Percentiles rank a stretch among this genome's conserved stretches.
Conservation (phyloP, 176 grass and related monocot genomes). For the Oryza glumipatula region DNA sequence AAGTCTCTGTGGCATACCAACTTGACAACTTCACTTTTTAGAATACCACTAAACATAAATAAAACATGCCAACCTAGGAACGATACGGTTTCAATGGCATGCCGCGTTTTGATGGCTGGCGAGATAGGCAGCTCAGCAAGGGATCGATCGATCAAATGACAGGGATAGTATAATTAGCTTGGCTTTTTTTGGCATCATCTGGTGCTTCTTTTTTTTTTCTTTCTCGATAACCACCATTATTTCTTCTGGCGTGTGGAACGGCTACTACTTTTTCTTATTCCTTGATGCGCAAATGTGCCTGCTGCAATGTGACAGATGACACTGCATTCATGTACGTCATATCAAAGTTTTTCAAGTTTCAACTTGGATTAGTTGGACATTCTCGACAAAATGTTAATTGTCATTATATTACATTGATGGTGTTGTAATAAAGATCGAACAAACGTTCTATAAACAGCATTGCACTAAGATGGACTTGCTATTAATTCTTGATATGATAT, state of each 20-base stretch:
- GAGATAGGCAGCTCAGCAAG: constrained; percentile 31
- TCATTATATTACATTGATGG: background rate
- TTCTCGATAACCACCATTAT: background rate
- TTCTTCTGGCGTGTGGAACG: background rate
- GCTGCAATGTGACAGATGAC: background rate
- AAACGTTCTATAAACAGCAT: constrained; percentile 35
- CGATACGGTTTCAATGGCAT: constrained; percentile 22
- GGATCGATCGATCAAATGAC: constrained; percentile 29
- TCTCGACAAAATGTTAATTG: background rate
- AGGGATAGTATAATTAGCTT: background rate
- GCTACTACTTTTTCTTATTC: background rate
- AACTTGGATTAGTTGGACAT: background rate
- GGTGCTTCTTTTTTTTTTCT: too few species aligned
- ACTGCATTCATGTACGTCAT: background rate
- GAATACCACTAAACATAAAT: constrained; percentile 44
- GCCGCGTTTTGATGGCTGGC: constrained; percentile 28
- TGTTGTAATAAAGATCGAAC: background rate
- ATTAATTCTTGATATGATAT: constrained; percentile 1
- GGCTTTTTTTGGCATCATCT: constrained; percentile 12
- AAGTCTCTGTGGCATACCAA: constrained; percentile 45
- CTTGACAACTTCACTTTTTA: constrained; percentile 30
- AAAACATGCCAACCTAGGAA: constrained; percentile 37
- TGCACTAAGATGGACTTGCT: constrained; percentile 33
- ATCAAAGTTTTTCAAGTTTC: background rate
- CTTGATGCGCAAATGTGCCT: background rate